Percentiles rank a stretch among this genome's conserved stretches.
Evolutionary conservation across 768 basidiomycete species (phyloP).

Genomic region (Pleurotus giganteus): DNA sequence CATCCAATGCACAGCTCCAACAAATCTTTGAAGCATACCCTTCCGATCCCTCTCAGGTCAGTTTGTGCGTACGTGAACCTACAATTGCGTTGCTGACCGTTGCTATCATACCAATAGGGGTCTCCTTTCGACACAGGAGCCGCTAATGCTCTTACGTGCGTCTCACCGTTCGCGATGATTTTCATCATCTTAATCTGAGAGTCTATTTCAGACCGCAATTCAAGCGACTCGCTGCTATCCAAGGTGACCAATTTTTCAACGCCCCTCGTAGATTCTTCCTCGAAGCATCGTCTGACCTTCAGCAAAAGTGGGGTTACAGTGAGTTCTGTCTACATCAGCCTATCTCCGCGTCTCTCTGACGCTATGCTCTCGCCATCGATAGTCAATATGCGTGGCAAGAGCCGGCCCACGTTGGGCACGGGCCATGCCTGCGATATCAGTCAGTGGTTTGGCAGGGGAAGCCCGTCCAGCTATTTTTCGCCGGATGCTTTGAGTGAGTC

Average conservation of each 20-base stretch:
- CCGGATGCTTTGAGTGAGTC: conserved; percentile 8
- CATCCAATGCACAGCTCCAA: conserved; percentile 12
- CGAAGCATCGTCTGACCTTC: conserved; percentile 24
- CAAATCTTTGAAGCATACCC: conserved; percentile 21
- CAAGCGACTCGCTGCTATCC: conserved; percentile 36
- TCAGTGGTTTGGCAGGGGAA: conserved; percentile 9
- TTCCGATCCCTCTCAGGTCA: conserved; percentile 15
- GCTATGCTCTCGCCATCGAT: conserved; percentile 1
- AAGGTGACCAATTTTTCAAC: conserved; percentile 34
- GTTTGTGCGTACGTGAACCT: neutral
- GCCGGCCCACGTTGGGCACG: conserved; percentile 23
- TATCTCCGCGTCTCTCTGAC: neutral
- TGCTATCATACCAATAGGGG: no score
- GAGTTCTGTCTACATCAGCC: conserved; percentile 11
- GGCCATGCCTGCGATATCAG: conserved; percentile 17
- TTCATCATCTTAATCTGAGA: no score
- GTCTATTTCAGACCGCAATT: conserved; percentile 40
- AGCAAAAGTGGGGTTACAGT: conserved; percentile 34
- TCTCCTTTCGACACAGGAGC: conserved; percentile 25
- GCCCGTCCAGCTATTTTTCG: neutral
- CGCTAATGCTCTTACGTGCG: conserved; percentile 20
- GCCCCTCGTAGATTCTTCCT: conserved; percentile 33
- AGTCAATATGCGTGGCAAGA: conserved; percentile 33
- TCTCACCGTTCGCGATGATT: no score
- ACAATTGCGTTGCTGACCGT: neutral